A percentile compares a stretch with the other conserved stretches of the same genome.
Evolutionary conservation across 2,329 filamentous ascomycete species (phyloP).

Genomic region (Nothopassalora personata): DNA sequence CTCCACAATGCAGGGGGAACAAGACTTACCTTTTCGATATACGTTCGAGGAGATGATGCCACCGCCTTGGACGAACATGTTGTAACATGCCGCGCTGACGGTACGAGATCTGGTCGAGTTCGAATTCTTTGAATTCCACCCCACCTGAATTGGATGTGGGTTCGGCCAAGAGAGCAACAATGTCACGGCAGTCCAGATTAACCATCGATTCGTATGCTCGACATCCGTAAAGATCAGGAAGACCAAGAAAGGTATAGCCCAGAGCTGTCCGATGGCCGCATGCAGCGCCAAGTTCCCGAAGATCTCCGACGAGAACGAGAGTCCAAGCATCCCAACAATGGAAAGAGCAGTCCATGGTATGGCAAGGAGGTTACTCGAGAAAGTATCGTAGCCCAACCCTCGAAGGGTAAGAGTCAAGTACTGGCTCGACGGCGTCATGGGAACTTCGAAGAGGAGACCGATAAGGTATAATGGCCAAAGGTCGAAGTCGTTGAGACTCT

Average conservation of each 20-base stretch:
- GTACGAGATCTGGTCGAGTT: constrained; percentile 39
- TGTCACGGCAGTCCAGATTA: constrained; percentile 33
- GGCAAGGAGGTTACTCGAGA: constrained; percentile 58
- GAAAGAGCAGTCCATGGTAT: constrained; percentile 40
- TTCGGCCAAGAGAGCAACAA: constrained; percentile 39
- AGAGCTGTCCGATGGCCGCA: constrained; percentile 36
- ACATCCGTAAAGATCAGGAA: constrained; percentile 25
- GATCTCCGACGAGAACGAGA: constrained; percentile 47
- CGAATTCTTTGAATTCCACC: constrained; percentile 38
- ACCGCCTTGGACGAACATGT: constrained; percentile 36
- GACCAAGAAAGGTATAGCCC: constrained; percentile 35
- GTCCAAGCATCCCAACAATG: constrained; percentile 35
- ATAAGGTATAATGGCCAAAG: constrained; percentile 53
- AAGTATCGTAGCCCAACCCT: constrained; percentile 46
- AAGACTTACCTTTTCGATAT: constrained; percentile 32
- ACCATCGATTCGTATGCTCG: constrained; percentile 38
- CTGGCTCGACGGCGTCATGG: constrained; percentile 43
- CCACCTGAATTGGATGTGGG: constrained; percentile 39
- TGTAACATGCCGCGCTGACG: constrained; percentile 39
- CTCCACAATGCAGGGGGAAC: too few species aligned
- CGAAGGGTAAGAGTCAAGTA: constrained; percentile 36
- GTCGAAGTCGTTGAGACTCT: constrained; percentile 50
- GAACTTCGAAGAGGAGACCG: constrained; percentile 39
- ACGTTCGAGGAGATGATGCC: constrained; percentile 44
- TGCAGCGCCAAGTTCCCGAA: constrained; percentile 48